Conservation (phyloP, 129 eudicot genomes). For the Chrysanthemum makinoi region DNA sequence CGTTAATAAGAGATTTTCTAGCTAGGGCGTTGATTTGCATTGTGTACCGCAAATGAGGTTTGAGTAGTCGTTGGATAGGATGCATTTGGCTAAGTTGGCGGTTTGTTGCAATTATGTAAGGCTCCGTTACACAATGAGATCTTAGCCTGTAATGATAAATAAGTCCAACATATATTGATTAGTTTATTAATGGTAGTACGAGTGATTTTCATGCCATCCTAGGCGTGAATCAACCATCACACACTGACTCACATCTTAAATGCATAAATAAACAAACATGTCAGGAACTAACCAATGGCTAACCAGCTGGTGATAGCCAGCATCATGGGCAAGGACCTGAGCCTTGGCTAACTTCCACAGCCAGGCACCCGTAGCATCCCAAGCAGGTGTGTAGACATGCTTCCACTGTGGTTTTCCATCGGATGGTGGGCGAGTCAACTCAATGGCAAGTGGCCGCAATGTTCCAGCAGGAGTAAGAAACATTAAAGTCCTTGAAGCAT, state of each 20-base stretch:
- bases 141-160: constrained; percentile 51
- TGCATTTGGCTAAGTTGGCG: constrained; percentile 82
- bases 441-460: constrained; percentile 70
- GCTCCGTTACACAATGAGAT: constrained; percentile 74
- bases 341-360: constrained; percentile 81
- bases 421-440: constrained; percentile 65
- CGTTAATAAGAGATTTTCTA: constrained; percentile 53
- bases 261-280: too few species aligned
- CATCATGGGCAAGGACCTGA: constrained; percentile 80
- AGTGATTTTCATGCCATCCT: too few species aligned
- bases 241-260: background rate
- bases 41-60: constrained; percentile 79
- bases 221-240: background rate
- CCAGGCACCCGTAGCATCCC: constrained; percentile 67
- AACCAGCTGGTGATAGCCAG: constrained; percentile 64
- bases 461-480: constrained; percentile 51
- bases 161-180: background rate
- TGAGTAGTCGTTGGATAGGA: constrained; percentile 54
- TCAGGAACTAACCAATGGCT: constrained; percentile 65
- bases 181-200: background rate
- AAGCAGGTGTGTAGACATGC: constrained; percentile 44
- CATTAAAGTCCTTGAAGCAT: constrained; percentile 84
- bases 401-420: constrained; percentile 69
- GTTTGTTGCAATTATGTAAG: constrained; percentile 70
- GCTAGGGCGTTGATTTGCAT: constrained; percentile 82